A percentile compares a stretch with the other conserved stretches of the same genome.
phyloP scores from a whole-genome alignment of 495 filamentous ascomycete species.

The Hypomontagnella monticulosa region DNA sequence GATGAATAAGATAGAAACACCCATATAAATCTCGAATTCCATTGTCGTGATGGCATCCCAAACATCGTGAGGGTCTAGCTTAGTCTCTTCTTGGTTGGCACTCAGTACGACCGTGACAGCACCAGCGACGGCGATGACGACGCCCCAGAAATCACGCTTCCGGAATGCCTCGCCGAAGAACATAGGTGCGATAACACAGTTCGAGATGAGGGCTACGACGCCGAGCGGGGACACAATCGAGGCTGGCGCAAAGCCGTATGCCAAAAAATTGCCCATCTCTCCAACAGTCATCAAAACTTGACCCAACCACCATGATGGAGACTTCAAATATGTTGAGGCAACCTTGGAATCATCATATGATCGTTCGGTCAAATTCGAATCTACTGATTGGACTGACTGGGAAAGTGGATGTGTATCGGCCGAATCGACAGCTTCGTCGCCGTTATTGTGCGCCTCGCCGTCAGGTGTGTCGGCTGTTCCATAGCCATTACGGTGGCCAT shows the following conservation, averaged over 20 bases:
- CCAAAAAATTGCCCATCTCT: slow-evolving; percentile 94
- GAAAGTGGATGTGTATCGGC: slow-evolving; percentile 62
- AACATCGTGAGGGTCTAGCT: slow-evolving; percentile 89
- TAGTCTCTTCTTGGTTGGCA: slow-evolving; percentile 87
- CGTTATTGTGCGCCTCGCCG: slow-evolving; percentile 37
- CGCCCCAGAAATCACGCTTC: slow-evolving; percentile 85
- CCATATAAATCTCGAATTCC: slow-evolving; percentile 92
- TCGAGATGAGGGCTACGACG: slow-evolving; percentile 93
- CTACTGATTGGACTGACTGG: slow-evolving; percentile 55
- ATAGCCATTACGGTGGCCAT: slow-evolving; percentile 45
- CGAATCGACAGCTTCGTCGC: slow-evolving; percentile 42
- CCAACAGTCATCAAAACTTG: slow-evolving; percentile 92
- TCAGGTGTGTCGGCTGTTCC: slow-evolving; percentile 32
- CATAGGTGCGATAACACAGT: slow-evolving; percentile 94
- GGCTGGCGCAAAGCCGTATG: slow-evolving; percentile 97
- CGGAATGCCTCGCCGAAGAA: slow-evolving; percentile 91
- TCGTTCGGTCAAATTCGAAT: slow-evolving; percentile 50
- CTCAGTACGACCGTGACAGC: slow-evolving; percentile 95
- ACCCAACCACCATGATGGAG: slow-evolving; percentile 95
- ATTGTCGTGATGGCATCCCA: slow-evolving; percentile 87
- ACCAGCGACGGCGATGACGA: slow-evolving; percentile 82
- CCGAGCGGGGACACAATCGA: slow-evolving; percentile 97
- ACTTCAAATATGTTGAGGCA: slow-evolving; percentile 73
- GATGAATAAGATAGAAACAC: slow-evolving; percentile 76
- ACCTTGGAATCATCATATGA: slow-evolving; percentile 50